phyloP scores from a whole-genome alignment of 2,329 filamentous ascomycete species.

The Paracamarosporium sp. region DNA sequence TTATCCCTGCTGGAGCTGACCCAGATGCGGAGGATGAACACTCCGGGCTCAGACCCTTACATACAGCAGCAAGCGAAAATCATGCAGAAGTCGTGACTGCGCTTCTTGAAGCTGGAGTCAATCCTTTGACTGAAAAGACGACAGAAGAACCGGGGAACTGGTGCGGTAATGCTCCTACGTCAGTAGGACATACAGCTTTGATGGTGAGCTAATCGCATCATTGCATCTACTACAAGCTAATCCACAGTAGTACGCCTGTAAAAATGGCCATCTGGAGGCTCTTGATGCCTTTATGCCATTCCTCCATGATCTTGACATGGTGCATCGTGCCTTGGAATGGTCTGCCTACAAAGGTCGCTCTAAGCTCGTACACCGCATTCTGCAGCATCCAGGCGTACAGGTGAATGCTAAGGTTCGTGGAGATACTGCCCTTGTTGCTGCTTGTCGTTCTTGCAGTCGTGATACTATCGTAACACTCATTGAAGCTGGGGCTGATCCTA shows the following conservation, averaged over 20 bases:
- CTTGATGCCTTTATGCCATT: conserved; percentile 17
- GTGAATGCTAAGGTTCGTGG: conserved; percentile 31
- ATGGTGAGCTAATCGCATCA: not conserved
- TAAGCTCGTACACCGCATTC: conserved; percentile 33
- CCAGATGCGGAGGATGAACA: conserved; percentile 18
- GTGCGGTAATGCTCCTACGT: conserved; percentile 25
- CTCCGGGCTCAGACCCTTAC: conserved; percentile 43
- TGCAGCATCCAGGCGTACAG: conserved; percentile 40
- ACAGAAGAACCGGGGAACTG: conserved; percentile 28
- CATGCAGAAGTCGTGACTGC: conserved; percentile 32
- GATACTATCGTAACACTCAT: conserved; percentile 13
- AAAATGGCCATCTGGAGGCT: conserved; percentile 17
- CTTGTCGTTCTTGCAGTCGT: conserved; percentile 10
- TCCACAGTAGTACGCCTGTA: conserved; percentile 14
- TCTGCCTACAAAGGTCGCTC: conserved; percentile 22
- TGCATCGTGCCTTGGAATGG: conserved; percentile 36
- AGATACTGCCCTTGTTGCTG: conserved; percentile 25
- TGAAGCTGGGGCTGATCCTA: conserved; percentile 16
- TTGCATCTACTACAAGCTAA: not conserved
- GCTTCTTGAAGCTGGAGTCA: conserved; percentile 46
- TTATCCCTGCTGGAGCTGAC: conserved; percentile 27
- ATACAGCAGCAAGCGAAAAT: conserved; percentile 43
- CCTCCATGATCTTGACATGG: conserved; percentile 28
- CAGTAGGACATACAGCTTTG: conserved; percentile 10
- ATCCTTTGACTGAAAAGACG: conserved; percentile 36